Percentiles rank a stretch among this genome's conserved stretches.
These are phyloP conservation scores for Neonectria punicea DNA, from an alignment of 2,329 filamentous ascomycete genomes.

Conservation along the genomic window DNA sequence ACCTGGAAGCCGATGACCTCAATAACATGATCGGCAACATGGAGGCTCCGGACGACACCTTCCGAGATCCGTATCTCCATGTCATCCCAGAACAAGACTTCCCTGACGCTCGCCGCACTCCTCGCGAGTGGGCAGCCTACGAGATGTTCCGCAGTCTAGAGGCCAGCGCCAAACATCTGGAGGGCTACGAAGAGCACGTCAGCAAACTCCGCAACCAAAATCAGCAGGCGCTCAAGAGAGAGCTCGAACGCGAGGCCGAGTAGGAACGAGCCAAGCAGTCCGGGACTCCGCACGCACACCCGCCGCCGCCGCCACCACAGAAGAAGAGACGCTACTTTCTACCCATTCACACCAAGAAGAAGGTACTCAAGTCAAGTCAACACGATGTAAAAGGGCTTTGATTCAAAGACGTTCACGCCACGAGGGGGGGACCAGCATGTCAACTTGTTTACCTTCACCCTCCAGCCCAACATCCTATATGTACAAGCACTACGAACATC, in stretches of 20 bases:
- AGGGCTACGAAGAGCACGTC: slow-evolving; percentile 40
- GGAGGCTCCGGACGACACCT: slow-evolving; percentile 30
- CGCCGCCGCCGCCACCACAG: background rate
- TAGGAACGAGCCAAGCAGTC: slow-evolving; percentile 31
- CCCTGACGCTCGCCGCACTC: slow-evolving; percentile 17
- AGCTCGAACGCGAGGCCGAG: slow-evolving; percentile 29
- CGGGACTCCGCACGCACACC: slow-evolving; percentile 4
- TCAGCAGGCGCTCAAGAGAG: slow-evolving; percentile 39
- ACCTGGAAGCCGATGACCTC: slow-evolving; percentile 24
- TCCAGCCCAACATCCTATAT: slow-evolving; percentile 51
- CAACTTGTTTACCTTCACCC: slow-evolving; percentile 46
- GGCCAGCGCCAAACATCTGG: slow-evolving; percentile 33
- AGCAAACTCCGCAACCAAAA: slow-evolving; percentile 21
- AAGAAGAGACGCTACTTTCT: slow-evolving; percentile 26
- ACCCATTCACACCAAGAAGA: slow-evolving; percentile 24
- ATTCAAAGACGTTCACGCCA: slow-evolving; percentile 32
- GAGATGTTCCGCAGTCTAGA: slow-evolving; percentile 36
- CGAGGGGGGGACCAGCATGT: slow-evolving; percentile 39
- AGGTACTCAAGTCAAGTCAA: background rate
- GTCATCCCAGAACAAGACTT: slow-evolving; percentile 34
- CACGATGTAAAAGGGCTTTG: slow-evolving; percentile 25
- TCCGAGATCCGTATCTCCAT: slow-evolving; percentile 17
- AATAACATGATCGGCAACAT: slow-evolving; percentile 47
- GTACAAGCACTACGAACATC: slow-evolving; percentile 51
- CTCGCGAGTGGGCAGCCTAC: slow-evolving; percentile 38